phyloP scores from a whole-genome alignment of 306 rosid genomes.

The Cucurbita ficifolia region DNA sequence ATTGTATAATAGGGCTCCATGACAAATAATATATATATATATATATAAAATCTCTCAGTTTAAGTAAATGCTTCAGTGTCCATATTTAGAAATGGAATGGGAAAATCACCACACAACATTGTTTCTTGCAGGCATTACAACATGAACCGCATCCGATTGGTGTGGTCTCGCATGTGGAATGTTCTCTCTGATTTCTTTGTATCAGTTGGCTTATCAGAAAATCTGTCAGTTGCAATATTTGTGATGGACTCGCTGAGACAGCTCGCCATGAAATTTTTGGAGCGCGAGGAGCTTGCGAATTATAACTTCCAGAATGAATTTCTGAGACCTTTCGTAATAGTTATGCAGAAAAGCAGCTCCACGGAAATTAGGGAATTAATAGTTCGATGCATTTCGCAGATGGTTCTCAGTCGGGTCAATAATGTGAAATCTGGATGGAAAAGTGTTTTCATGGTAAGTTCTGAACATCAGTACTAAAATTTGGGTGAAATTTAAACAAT shows the following conservation, averaged over 20 bases:
- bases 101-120: slow-evolving; percentile 8
- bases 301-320: slow-evolving; percentile 97
- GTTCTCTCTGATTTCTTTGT: slow-evolving; percentile 97
- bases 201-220: slow-evolving; percentile 92
- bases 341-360: slow-evolving; percentile 82
- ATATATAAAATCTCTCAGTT: neutral
- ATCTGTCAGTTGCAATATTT: slow-evolving; percentile 94
- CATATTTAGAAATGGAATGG: neutral
- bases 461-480: neutral
- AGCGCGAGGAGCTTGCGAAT: slow-evolving; percentile 97
- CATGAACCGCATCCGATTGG: slow-evolving; percentile 96
- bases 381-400: slow-evolving; percentile 94
- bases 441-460: slow-evolving; percentile 90
- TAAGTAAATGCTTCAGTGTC: neutral
- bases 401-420: slow-evolving; percentile 96
- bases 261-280: slow-evolving; percentile 96
- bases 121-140: slow-evolving; percentile 85
- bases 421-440: slow-evolving; percentile 99
- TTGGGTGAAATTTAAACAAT: no score
- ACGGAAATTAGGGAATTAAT: slow-evolving; percentile 90
- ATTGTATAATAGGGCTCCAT: neutral
- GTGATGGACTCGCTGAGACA: slow-evolving; percentile 97
- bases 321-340: slow-evolving; percentile 93
- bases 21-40: neutral
- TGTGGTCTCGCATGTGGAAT: slow-evolving; percentile 98